Evolutionary conservation across 306 rosid species (phyloP).

Genomic region (Cucurbita pepo): DNA sequence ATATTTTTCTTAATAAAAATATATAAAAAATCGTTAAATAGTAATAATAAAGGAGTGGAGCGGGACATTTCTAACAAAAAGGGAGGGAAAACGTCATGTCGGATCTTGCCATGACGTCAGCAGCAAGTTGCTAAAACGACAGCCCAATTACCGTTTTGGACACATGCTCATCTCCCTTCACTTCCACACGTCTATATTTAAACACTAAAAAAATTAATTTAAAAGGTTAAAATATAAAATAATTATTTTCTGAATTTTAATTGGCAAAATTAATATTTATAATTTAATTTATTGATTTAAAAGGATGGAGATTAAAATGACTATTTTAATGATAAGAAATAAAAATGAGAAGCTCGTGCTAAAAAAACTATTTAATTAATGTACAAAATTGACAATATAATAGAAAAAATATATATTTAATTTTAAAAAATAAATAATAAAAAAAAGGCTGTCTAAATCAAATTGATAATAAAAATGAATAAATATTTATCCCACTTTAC

Average conservation of each 20-base stretch:
- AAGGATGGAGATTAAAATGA: no score
- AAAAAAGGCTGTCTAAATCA: not conserved
- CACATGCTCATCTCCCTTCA: not conserved
- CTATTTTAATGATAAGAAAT: not conserved
- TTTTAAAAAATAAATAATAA: not conserved
- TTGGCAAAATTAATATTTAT: no score
- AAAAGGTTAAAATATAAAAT: no score
- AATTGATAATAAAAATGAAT: not conserved
- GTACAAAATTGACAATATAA: not conserved
- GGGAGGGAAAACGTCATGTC: not conserved
- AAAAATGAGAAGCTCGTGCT: not conserved
- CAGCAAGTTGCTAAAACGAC: not conserved
- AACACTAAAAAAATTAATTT: no score
- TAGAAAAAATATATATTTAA: not conserved
- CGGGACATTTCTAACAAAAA: not conserved
- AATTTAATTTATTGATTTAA: no score
- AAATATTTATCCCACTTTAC: not conserved
- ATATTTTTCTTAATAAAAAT: not conserved
- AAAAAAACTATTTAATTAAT: not conserved
- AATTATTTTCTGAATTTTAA: no score
- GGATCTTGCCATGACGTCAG: not conserved
- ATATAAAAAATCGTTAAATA: not conserved
- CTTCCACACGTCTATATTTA: not conserved
- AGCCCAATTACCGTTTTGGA: not conserved
- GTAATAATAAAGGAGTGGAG: not conserved